Evolutionary conservation across 768 basidiomycete genomes (phyloP).

Genomic region (Hypholoma sublateritium): DNA sequence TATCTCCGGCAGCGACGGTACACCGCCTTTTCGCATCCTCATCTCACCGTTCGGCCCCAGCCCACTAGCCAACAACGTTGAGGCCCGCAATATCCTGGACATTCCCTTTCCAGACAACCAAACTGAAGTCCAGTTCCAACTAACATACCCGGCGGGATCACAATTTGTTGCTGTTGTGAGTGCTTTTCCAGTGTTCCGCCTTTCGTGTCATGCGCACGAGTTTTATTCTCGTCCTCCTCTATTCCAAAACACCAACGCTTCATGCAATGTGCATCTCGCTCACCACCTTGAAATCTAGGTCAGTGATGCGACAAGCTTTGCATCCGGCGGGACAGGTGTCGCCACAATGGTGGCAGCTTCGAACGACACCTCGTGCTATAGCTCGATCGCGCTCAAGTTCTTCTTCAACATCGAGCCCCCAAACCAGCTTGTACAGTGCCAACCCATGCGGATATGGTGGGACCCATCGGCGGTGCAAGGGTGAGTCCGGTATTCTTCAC

Average conservation of each 20-base stretch:
- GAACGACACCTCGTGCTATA: constrained; percentile 59
- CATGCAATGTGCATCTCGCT: background rate
- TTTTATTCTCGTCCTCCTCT: too few relatives aligned
- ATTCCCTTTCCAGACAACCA: constrained; percentile 46
- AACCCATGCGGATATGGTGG: constrained; percentile 67
- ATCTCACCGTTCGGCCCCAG: constrained; percentile 68
- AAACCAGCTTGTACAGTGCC: constrained; percentile 68
- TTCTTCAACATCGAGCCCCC: constrained; percentile 59
- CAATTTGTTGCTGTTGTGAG: constrained; percentile 75
- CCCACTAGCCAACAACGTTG: constrained; percentile 58
- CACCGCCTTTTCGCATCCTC: constrained; percentile 66
- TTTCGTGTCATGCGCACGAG: too few relatives aligned
- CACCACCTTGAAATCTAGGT: constrained; percentile 22
- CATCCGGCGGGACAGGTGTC: constrained; percentile 73
- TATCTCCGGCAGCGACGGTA: constrained; percentile 55
- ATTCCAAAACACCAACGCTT: too few relatives aligned
- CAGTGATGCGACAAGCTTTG: constrained; percentile 46
- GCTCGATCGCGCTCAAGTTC: constrained; percentile 51
- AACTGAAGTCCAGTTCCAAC: constrained; percentile 47
- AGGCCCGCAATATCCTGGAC: constrained; percentile 61
- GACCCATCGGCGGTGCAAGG: constrained; percentile 48
- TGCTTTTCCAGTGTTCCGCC: background rate
- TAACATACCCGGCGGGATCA: constrained; percentile 65
- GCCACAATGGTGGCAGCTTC: constrained; percentile 54
- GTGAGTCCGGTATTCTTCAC: constrained; percentile 30